phyloP scores from a whole-genome alignment of 495 filamentous ascomycete species.

The Talaromyces liani region DNA sequence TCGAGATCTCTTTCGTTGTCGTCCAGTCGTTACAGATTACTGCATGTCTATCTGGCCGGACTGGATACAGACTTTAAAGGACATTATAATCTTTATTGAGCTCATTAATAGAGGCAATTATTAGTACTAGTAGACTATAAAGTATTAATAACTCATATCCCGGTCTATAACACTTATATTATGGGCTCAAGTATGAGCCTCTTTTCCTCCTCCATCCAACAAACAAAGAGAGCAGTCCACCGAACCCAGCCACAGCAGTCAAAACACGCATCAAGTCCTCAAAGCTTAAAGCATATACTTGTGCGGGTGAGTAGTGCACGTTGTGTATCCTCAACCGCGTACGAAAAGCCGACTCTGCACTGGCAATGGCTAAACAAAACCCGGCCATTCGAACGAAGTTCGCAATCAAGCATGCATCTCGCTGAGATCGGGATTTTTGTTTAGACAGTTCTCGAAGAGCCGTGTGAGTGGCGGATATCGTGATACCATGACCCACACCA shows the following conservation, averaged over 20 bases:
- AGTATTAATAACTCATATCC: not conserved
- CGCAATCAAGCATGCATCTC: not conserved
- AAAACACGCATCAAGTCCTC: not conserved
- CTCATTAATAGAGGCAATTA: not conserved
- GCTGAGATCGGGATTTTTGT: not conserved
- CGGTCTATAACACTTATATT: not conserved
- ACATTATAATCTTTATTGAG: not conserved
- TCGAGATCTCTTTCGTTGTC: not conserved
- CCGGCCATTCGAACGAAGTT: conserved; percentile 4
- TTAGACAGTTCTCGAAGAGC: not conserved
- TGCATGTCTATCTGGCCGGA: not conserved
- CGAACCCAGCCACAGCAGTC: conserved; percentile 1
- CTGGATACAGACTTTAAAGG: not conserved
- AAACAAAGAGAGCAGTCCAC: conserved; percentile 3
- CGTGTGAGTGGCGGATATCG: not conserved
- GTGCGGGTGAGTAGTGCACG: not conserved
- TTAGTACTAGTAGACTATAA: not conserved
- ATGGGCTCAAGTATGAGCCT: not conserved
- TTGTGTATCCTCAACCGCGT: not conserved
- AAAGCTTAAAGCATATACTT: conserved; percentile 1
- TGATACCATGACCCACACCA: not conserved
- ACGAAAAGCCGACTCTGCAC: not conserved
- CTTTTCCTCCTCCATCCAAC: not conserved
- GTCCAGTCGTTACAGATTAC: not conserved
- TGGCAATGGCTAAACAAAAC: conserved; percentile 2